These are phyloP conservation scores for Ambrosiella xylebori DNA, from an alignment of 2,329 filamentous ascomycete genomes.

Conservation along the genomic window DNA sequence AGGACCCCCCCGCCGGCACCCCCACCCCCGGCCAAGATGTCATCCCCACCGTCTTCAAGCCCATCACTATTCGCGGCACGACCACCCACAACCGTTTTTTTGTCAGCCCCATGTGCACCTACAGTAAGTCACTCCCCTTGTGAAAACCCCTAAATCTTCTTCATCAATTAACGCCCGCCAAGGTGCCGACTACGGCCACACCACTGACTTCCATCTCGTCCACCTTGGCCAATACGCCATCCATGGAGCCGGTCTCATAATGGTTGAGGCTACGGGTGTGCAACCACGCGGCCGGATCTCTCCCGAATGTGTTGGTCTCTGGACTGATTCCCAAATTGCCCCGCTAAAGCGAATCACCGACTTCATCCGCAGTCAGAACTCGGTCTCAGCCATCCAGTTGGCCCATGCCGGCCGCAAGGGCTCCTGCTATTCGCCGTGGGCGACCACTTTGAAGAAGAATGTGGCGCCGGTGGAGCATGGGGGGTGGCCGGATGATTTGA, in stretches of 20 bases:
- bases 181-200: slow-evolving; percentile 43
- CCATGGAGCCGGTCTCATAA: slow-evolving; percentile 54
- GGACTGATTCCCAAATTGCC: slow-evolving; percentile 68
- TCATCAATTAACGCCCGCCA: slow-evolving; percentile 17
- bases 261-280: slow-evolving; percentile 66
- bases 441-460: slow-evolving; percentile 31
- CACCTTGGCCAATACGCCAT: slow-evolving; percentile 66
- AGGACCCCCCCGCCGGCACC: slow-evolving; percentile 33
- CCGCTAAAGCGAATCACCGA: slow-evolving; percentile 54
- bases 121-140: slow-evolving; percentile 7
- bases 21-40: slow-evolving; percentile 17
- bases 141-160: background rate
- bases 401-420: slow-evolving; percentile 63
- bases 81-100: slow-evolving; percentile 39
- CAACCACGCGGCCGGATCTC: slow-evolving; percentile 65
- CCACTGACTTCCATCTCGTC: slow-evolving; percentile 66
- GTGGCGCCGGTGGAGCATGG: slow-evolving; percentile 34
- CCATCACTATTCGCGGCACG: slow-evolving; percentile 35
- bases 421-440: slow-evolving; percentile 45
- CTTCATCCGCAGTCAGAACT: slow-evolving; percentile 62
- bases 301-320: slow-evolving; percentile 62
- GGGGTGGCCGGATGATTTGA: slow-evolving; percentile 41
- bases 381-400: slow-evolving; percentile 64
- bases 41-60: slow-evolving; percentile 38
- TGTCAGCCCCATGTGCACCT: slow-evolving; percentile 42